Conservation (phyloP, 2,329 filamentous ascomycete species). For the Aspergillus sp. region DNA sequence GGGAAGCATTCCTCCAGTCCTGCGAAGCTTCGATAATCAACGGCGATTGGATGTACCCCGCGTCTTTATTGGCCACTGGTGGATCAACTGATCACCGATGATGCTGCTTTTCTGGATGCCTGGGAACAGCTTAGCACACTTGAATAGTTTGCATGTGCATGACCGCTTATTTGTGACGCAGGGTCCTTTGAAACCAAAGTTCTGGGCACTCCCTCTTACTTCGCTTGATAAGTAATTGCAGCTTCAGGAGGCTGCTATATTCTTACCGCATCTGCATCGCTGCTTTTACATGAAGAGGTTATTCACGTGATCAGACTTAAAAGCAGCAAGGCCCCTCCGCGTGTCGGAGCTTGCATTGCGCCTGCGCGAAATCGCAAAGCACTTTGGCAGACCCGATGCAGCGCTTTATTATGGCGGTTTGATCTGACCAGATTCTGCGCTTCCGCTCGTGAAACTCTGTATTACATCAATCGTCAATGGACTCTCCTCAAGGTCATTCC, state of each 20-base stretch:
- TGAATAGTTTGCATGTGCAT: background rate
- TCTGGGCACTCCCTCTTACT: too few relatives aligned
- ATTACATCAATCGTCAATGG: constrained; percentile 10
- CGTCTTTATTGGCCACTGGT: constrained; percentile 4
- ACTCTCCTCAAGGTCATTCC: constrained; percentile 7
- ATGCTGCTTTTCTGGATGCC: background rate
- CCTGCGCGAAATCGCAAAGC: background rate
- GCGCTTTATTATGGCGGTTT: background rate
- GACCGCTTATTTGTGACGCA: background rate
- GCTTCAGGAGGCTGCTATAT: too few relatives aligned
- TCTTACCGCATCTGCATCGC: too few relatives aligned
- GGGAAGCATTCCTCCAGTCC: background rate
- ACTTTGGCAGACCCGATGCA: background rate
- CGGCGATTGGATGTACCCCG: constrained; percentile 2
- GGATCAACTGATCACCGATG: constrained; percentile 5
- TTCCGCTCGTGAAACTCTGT: too few relatives aligned
- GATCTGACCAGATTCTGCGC: background rate
- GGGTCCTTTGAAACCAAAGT: background rate
- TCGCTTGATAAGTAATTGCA: too few relatives aligned
- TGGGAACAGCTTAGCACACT: background rate
- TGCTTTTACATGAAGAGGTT: background rate
- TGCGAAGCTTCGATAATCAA: background rate
- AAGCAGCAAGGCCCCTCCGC: background rate
- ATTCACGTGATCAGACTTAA: background rate
- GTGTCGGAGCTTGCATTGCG: background rate